Base-by-base conservation (phyloP, 805 yeast species). In the Torulaspora microellipsoides region DNA sequence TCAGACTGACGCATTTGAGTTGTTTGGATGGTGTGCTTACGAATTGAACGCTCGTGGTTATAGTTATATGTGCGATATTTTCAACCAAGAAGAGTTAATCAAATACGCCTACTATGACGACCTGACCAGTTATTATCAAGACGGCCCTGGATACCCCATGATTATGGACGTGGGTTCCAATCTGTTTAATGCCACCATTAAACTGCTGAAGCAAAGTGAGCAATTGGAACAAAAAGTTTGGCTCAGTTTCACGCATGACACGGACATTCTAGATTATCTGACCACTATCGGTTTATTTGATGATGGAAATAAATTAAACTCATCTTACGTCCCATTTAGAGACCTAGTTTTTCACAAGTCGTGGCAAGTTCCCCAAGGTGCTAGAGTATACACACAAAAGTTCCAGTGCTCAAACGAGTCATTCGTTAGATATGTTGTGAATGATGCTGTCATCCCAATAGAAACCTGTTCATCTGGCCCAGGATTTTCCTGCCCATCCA, bases 191-290 rank as follows among this genome's bases (percentile, higher is more conserved):
- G 73, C 76, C 33, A 69, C 78, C 6, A 66, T 80, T 48, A 65
- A 71, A n/a, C 68, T 75, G 45, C 66, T 81, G 50, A 62, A 69
- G 46, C 72, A 74, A 42, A 75, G 76, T 30, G 56, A 59, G 8
- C 74, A 72, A 46, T 81, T 77, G 53, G 72, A 68, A 46, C 76
- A 62, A 58, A 73, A 75, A 43, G 68, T 84, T 36, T 81, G 82
- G 71, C 70, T 84, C 52, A 83, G 80, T 51, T 82, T 85, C 68
- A 72, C 86, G 12, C 95, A 87, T 57, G 95, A 87, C 59, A 75
- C 83, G 31, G 83, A 82, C 49, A 63, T 85, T 33, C 69, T 79
- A 49, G 68, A 81, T 33, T 80, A 73, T 53, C 66, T 81, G 53
- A 68, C 85, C 25, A 85, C 91, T 2, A 64, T 85, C 37, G 89